phyloP scores from a whole-genome alignment of 1,139 yeast species.

The Eremothecium cymbalariae region DNA sequence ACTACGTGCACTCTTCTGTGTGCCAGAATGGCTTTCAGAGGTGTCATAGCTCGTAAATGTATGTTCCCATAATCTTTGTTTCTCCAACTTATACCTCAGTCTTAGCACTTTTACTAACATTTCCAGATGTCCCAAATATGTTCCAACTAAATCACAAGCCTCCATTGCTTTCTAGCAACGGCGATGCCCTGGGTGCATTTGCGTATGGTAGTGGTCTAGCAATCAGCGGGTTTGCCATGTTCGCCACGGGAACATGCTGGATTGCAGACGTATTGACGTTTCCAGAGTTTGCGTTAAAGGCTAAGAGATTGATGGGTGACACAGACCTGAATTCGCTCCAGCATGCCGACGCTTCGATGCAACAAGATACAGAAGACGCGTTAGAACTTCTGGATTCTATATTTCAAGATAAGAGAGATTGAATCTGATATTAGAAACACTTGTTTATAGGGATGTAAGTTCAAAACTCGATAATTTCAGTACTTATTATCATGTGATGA shows the following conservation, averaged over 20 bases:
- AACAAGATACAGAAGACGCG: constrained; percentile 46
- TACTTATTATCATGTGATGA: too few species aligned
- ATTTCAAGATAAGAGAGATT: constrained; percentile 11
- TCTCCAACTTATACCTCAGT: neutral
- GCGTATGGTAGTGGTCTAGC: constrained; percentile 74
- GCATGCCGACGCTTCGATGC: constrained; percentile 44
- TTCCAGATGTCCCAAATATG: constrained; percentile 54
- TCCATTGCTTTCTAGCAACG: constrained; percentile 69
- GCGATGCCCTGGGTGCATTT: constrained; percentile 83
- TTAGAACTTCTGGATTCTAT: constrained; percentile 17
- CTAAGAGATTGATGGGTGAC: constrained; percentile 60
- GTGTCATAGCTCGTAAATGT: constrained; percentile 66
- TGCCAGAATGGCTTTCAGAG: constrained; percentile 65
- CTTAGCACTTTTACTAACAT: neutral
- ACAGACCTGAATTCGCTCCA: constrained; percentile 40
- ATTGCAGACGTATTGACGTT: constrained; percentile 59
- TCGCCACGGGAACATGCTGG: constrained; percentile 73
- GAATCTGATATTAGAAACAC: too few species aligned
- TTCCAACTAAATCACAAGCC: constrained; percentile 85
- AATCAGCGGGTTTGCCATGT: constrained; percentile 63
- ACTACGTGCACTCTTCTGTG: constrained; percentile 66
- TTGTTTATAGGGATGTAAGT: too few species aligned
- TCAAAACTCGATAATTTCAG: too few species aligned
- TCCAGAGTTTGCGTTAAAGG: constrained; percentile 62
- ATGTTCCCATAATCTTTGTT: constrained; percentile 23